Evolutionary conservation across 805 yeast genomes (phyloP), one percentile per base, ranked within the genome.

Genomic region (Yarrowia divulgata): DNA sequence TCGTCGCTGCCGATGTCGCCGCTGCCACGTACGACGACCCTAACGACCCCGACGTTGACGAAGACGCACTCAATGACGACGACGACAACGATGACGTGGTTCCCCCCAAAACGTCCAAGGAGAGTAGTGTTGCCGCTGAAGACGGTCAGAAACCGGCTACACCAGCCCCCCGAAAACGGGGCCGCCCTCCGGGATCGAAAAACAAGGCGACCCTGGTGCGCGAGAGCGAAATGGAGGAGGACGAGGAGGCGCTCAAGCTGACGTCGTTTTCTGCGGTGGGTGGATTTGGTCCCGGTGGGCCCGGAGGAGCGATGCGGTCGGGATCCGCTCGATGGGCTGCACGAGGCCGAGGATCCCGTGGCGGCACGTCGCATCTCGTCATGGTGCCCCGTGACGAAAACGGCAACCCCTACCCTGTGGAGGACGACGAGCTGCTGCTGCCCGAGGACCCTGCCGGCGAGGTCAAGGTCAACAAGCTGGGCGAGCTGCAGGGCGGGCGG

Each of bases 391-490:
- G 84, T 46, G 93, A 90, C 75, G 90, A 85, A 55, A 85, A 87
- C 35, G 97, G 96, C 1, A 85, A 87, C 69, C 88, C 89, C 16
- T 80, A 87, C 67, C 82, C 83, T 37, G 83, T 93, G 7, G 81
- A 81, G 29, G 85, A 89, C 75, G 97, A 93, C 76, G 98, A 94
- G 81, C 88, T 89, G 55, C 87, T 85, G 8, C 82, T 92, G 16
- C 89, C 89, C 1, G 89, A 85, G 71, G 98, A 94, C 78, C 85
- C 87, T 8, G 86, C 85, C 69, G 98, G 98, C 63, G 90, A 89
- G 70, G 82, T 78, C 9, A 94, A 94, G 77, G 85, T 94, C 46
- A 87, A 86, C 73, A 81, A 77, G 49, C 76, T 83, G 70, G 98
- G 98, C 37, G 82, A 83, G 58, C 81, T 94, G 70, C 76, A 78